Base-by-base conservation (phyloP, 805 yeast genomes). In the Huiozyma sinensis region DNA sequence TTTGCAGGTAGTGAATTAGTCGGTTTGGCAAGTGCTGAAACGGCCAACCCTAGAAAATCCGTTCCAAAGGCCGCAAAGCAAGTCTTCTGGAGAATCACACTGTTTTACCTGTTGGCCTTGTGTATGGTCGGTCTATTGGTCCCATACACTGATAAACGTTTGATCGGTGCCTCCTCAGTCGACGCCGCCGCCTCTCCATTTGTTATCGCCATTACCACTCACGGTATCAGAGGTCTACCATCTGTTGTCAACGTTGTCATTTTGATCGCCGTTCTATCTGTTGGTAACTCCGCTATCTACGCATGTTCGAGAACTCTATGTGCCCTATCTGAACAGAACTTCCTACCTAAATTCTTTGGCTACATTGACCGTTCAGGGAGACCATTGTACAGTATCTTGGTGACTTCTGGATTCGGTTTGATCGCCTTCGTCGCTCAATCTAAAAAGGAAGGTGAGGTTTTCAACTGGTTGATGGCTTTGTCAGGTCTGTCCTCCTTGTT, bases 171-270 rank as follows among this genome's bases (percentile, higher is more conserved):
- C 30, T 60, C 72, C 39, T 72, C 68, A 40, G 76, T 72, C 42
- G 77, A 75, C 50, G 82, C 81, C 38, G 64, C 79, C 11, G 83
- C 87, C 9, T 82, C 89, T 11, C 90, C 92, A 11, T 83, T 83
- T 52, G 90, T 83, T 43, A 77, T 83, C 63, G 84, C 90, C 31
- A 75, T 81, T 45, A 67, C 61, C 32, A 69, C 71, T 40, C 83
- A 82, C 28, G 84, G 85, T 47, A 78, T 80, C 49, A 65, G 60
- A 31, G 87, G 80, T 37, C 63, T 80, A 41, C 85, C 85, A 28
- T 69, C 76, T 36, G 74, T 82, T 31, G 70, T 82, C 65, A 82
- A 82, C 55, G 84, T 76, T 6, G 82, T 82, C 40, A 79, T 82
- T 48, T 65, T 82, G 53, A 66, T 81, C 43, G 74, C 88, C 6